Percentiles rank a stretch among this genome's conserved stretches.
Conservation (phyloP, 2,329 filamentous ascomycete species). For the Paramyrothecium roridum region DNA sequence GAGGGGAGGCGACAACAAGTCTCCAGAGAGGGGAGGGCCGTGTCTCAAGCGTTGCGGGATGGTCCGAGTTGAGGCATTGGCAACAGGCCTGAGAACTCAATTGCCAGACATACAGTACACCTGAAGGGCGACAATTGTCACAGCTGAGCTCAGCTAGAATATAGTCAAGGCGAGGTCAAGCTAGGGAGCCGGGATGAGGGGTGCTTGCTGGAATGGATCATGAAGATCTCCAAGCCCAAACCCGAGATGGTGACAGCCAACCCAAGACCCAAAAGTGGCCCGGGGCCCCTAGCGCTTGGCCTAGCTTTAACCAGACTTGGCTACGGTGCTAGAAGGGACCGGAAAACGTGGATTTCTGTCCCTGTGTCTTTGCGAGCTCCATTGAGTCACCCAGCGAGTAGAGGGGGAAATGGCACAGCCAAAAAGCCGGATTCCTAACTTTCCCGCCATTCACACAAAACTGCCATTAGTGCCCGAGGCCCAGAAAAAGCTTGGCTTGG, state of each 20-base stretch:
- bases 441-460: not conserved
- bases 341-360: too few relatives aligned
- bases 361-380: too few relatives aligned
- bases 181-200: not conserved
- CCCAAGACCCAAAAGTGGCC: not conserved
- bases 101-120: too few relatives aligned
- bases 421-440: not conserved
- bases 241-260: not conserved
- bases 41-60: not conserved
- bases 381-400: not conserved
- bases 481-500: conserved; percentile 7
- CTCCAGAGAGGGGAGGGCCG: not conserved
- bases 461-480: conserved; percentile 7
- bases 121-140: too few relatives aligned
- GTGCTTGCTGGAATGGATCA: not conserved
- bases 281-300: not conserved
- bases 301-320: too few relatives aligned
- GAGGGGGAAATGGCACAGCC: not conserved
- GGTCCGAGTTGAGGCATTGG: not conserved
- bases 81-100: too few relatives aligned
- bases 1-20: not conserved
- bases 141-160: too few relatives aligned
- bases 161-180: not conserved
- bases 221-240: not conserved
- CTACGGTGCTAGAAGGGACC: too few relatives aligned